Evolutionary conservation across 1,284 basidiomycete genomes (phyloP).

Genomic region (Leccinum solheimii): DNA sequence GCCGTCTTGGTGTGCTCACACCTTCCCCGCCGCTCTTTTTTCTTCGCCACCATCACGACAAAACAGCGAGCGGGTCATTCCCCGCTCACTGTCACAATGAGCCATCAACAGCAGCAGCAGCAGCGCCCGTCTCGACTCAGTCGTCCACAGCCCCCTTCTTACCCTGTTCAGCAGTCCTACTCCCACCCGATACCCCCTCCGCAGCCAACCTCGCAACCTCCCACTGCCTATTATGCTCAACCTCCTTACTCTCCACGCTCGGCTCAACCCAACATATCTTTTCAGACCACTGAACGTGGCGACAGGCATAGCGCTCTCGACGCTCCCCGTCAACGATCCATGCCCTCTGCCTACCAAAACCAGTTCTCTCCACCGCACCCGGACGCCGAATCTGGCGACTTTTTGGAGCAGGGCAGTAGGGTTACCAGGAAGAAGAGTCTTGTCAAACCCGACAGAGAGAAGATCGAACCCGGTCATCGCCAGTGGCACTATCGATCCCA

Average conservation of each 20-base stretch:
- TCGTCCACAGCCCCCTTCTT: constrained; percentile 39
- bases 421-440: constrained; percentile 88
- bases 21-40: constrained; percentile 25
- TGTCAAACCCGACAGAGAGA: constrained; percentile 92
- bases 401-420: constrained; percentile 38
- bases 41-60: neutral
- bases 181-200: constrained; percentile 23
- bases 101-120: constrained; percentile 39
- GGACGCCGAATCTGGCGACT: constrained; percentile 54
- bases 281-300: constrained; percentile 65
- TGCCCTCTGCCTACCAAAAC: constrained; percentile 58
- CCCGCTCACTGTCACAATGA: constrained; percentile 38
- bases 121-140: constrained; percentile 47
- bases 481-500: constrained; percentile 95
- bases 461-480: constrained; percentile 93
- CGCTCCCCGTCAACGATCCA: constrained; percentile 46
- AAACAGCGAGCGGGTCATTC: constrained; percentile 5
- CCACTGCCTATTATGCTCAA: constrained; percentile 34
- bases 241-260: constrained; percentile 20
- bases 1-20: neutral
- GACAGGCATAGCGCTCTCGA: constrained; percentile 61
- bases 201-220: constrained; percentile 17
- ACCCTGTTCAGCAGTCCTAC: constrained; percentile 32
- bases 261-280: constrained; percentile 55
- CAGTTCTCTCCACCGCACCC: constrained; percentile 45